These are phyloP conservation scores for Aspergillus asperescens DNA, from an alignment of 495 filamentous ascomycete genomes.

Conservation along the genomic window DNA sequence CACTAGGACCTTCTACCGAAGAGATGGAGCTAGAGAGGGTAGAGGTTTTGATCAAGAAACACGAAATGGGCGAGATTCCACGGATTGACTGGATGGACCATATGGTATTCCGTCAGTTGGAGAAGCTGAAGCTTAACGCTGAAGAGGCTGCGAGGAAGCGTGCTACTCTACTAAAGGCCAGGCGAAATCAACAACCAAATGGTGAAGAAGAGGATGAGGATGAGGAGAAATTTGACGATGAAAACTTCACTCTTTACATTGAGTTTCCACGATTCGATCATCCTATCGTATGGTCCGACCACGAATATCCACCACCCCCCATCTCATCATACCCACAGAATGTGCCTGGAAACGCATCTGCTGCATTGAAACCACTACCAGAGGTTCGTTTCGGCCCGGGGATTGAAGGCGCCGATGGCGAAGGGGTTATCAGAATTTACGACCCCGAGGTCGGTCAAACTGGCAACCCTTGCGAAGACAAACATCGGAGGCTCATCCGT, in stretches of 20 bases:
- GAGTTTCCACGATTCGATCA: slow-evolving; percentile 95
- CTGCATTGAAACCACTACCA: slow-evolving; percentile 68
- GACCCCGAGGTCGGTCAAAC: slow-evolving; percentile 84
- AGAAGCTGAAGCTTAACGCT: slow-evolving; percentile 63
- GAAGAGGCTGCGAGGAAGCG: slow-evolving; percentile 39
- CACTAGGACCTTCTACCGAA: slow-evolving; percentile 49
- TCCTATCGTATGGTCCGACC: slow-evolving; percentile 89
- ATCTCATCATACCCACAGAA: slow-evolving; percentile 65
- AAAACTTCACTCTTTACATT: slow-evolving; percentile 71
- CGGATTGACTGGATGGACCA: slow-evolving; percentile 93
- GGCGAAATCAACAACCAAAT: slow-evolving; percentile 23
- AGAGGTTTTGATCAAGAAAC: slow-evolving; percentile 88
- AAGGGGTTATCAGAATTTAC: slow-evolving; percentile 71
- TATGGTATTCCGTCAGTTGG: slow-evolving; percentile 79
- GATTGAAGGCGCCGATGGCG: slow-evolving; percentile 57
- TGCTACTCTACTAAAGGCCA: slow-evolving; percentile 27
- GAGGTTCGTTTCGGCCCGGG: slow-evolving; percentile 80
- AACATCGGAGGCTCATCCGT: slow-evolving; percentile 85
- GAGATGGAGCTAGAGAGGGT: slow-evolving; percentile 74
- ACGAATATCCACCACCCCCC: slow-evolving; percentile 81
- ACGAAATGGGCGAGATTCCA: slow-evolving; percentile 93
- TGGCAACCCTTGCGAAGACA: slow-evolving; percentile 93
- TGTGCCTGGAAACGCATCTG: slow-evolving; percentile 56
- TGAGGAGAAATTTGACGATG: slow-evolving; percentile 44
- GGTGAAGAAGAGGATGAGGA: slow-evolving; percentile 34